Base-by-base conservation (phyloP, 2,329 filamentous ascomycete species). In the Atkinsonella texensis region DNA sequence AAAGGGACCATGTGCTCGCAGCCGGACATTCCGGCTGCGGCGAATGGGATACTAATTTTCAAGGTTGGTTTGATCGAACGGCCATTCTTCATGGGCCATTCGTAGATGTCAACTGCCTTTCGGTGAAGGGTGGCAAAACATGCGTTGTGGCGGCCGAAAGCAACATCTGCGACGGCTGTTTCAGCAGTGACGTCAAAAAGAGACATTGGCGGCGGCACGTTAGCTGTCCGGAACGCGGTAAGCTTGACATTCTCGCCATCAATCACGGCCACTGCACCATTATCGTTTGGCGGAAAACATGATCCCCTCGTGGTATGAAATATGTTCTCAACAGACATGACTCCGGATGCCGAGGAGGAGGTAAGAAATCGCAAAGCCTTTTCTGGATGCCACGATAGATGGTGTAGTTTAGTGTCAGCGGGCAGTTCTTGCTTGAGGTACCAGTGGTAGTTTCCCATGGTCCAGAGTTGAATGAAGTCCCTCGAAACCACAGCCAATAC, bases 371-470 rank as follows among this genome's bases (percentile, higher is more conserved):
- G 79, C 35, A 96, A 71, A 3, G 89, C 72, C 64, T 86, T 89
- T 63, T 97, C 93, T 1, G 88, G 80, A 65, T 98, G 89, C 93
- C 93, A 98, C 1, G 72, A 64, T n/a, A 80, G 57, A 40, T 63
- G 59, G 46, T 61, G 49, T 40, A 67, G 60, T 3, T 60, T 58
- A 12, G 59, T 60, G 8, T 65, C 59, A 7, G 76, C 70, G 7
- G 71, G 68, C 7, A 96, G 74, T 63, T 96, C 89, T 65, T 95
- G 89, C 70, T 98, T 98, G 15, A 98, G 74, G 65, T 97, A 97
- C 80, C 93, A 98, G 64, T 97, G 88, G 59, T 98, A 98, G 65
- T 98, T 98, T 18, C 89, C 87, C 77, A 85, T 95, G 0, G 89
- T 95, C 93, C 93, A 98, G 1, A 98, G 72, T 63, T 98, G 93